Conservation (phyloP, 179 eudicot genomes). For the Silene vulgaris region DNA sequence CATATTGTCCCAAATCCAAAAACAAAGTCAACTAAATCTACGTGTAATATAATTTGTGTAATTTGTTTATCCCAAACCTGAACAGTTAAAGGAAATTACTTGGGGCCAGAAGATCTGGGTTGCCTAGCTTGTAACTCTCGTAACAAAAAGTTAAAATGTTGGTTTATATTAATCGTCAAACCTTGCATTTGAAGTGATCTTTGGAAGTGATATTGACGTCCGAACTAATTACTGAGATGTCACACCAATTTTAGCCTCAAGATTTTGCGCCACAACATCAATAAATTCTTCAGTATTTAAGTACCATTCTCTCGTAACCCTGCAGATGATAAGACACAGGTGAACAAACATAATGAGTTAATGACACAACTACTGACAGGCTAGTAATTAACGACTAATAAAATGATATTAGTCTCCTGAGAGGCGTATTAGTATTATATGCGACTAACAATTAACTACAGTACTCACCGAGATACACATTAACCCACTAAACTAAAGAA, state of each 20-base stretch:
- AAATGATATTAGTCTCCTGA: not conserved
- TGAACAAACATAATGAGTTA: not conserved
- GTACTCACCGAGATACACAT: too few species aligned
- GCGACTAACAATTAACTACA: too few species aligned
- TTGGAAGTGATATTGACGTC: not conserved
- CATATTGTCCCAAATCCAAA: not conserved
- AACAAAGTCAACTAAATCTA: not conserved
- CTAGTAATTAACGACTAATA: not conserved
- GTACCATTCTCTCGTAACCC: constrained; percentile 74
- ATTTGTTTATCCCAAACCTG: not conserved
- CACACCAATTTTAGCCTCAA: constrained; percentile 40
- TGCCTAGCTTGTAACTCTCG: not conserved
- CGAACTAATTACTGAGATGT: constrained; percentile 17
- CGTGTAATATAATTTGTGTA: not conserved
- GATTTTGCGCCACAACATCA: constrained; percentile 70
- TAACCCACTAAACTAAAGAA: not conserved
- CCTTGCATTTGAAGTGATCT: not conserved
- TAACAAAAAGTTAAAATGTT: too few species aligned
- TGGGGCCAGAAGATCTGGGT: not conserved
- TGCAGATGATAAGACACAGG: constrained; percentile 29
- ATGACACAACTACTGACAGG: constrained; percentile 7
- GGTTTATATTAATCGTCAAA: too few species aligned
- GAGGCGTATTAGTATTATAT: not conserved
- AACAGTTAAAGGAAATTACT: too few species aligned
- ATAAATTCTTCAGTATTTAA: constrained; percentile 88